These are phyloP conservation scores for Teunomyces stri DNA, from an alignment of 805 yeast species.

Conservation along the genomic window DNA sequence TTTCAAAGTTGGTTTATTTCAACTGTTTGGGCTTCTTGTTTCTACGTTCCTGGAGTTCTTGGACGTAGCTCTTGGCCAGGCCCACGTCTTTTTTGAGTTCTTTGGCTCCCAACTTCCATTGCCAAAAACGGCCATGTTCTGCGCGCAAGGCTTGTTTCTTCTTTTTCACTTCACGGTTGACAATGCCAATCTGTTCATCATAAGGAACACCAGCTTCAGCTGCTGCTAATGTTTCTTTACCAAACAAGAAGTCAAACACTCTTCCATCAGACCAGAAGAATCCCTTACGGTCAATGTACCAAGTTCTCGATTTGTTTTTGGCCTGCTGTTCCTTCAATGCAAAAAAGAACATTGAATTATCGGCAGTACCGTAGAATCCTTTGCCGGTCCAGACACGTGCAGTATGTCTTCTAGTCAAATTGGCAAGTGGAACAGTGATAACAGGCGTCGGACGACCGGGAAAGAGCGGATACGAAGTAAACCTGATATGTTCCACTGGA, in stretches of 20 bases:
- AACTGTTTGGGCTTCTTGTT: constrained; percentile 1
- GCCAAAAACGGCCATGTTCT: constrained; percentile 61
- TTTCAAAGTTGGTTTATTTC: constrained; percentile 1
- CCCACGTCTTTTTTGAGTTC: constrained; percentile 30
- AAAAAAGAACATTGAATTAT: constrained; percentile 70
- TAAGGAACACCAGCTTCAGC: constrained; percentile 70
- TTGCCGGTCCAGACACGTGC: constrained; percentile 82
- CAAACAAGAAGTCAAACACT: constrained; percentile 76
- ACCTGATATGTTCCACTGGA: constrained; percentile 51
- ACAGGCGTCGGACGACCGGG: constrained; percentile 80
- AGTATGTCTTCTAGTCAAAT: constrained; percentile 53
- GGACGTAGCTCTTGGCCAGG: constrained; percentile 22
- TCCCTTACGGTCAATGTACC: constrained; percentile 81
- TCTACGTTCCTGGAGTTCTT: constrained; percentile 5
- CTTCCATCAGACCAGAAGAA: constrained; percentile 94
- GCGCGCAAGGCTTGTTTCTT: constrained; percentile 49
- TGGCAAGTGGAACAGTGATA: constrained; percentile 58
- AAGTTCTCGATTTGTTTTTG: constrained; percentile 48
- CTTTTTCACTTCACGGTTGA: constrained; percentile 46
- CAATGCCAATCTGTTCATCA: constrained; percentile 55
- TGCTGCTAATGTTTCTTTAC: constrained; percentile 71
- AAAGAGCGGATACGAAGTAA: constrained; percentile 71
- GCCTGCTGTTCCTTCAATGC: constrained; percentile 57
- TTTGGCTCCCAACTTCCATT: constrained; percentile 42
- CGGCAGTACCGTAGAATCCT: constrained; percentile 83